Evolutionary conservation across 495 filamentous ascomycete genomes (phyloP).

Genomic region (Apodospora peruviana): DNA sequence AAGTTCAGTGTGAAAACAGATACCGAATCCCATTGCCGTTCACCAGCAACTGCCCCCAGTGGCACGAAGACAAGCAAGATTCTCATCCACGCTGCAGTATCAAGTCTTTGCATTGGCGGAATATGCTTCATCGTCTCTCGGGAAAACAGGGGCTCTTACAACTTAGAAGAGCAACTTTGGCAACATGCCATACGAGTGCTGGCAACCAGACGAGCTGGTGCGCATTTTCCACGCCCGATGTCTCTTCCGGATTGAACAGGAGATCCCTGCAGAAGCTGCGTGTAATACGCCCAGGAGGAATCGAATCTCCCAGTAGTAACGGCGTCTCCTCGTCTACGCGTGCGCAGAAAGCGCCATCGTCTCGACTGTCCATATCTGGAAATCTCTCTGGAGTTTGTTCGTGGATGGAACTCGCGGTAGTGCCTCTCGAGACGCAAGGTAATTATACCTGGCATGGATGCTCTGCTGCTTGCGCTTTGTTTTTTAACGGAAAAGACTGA

Average conservation of each 20-base stretch:
- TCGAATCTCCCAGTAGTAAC: too few relatives aligned
- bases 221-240: constrained; percentile 40
- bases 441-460: too few relatives aligned
- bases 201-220: constrained; percentile 55
- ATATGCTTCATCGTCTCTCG: not conserved
- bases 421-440: too few relatives aligned
- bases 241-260: constrained; percentile 38
- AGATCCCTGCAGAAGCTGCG: too few relatives aligned
- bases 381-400: too few relatives aligned
- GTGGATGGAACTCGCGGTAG: too few relatives aligned
- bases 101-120: constrained; percentile 3
- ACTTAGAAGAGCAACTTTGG: constrained; percentile 49
- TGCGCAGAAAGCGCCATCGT: too few relatives aligned
- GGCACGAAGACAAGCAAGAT: constrained; percentile 85
- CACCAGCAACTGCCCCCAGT: constrained; percentile 74
- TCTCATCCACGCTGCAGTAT: constrained; percentile 64
- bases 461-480: too few relatives aligned
- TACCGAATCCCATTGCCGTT: constrained; percentile 64
- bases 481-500: too few relatives aligned
- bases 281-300: too few relatives aligned
- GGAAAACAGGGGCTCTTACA: constrained; percentile 28
- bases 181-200: constrained; percentile 42
- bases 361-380: too few relatives aligned
- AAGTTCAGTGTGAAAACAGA: constrained; percentile 87
- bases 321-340: too few relatives aligned